These are phyloP conservation scores for Phytophthora hybrid DNA, from an alignment of 352 stramenopile genomes.

Conservation along the genomic window DNA sequence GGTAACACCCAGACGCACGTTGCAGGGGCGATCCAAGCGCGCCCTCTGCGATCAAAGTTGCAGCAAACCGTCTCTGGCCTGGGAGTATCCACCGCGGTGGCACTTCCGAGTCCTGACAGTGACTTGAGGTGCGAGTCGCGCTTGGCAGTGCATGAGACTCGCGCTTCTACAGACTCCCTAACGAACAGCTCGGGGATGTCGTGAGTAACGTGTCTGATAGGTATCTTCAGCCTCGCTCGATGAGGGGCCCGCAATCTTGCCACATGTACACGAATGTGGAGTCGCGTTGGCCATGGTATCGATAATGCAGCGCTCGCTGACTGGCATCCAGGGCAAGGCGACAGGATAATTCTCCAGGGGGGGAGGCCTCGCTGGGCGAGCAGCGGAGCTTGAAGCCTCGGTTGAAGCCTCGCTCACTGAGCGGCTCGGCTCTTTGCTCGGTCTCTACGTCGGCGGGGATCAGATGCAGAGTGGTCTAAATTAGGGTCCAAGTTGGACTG, in stretches of 20 bases:
- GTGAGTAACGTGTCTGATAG: conserved; percentile 10
- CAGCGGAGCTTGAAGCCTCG: not conserved
- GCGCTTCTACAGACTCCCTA: not conserved
- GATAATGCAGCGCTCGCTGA: conserved; percentile 8
- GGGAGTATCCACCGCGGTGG: conserved; percentile 1
- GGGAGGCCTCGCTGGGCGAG: too few species aligned
- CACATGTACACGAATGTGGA: not conserved
- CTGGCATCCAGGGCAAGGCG: conserved; percentile 16
- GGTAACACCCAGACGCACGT: conserved; percentile 31
- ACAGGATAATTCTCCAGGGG: not conserved
- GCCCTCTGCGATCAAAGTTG: conserved; percentile 9
- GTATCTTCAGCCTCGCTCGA: conserved; percentile 1
- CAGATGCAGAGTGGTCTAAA: not conserved
- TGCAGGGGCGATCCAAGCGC: conserved; percentile 22
- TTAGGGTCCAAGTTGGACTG: too few species aligned
- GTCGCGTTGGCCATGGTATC: too few species aligned
- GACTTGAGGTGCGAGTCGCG: conserved; percentile 6
- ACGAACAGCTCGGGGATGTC: not conserved
- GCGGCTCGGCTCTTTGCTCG: not conserved
- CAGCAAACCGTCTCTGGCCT: conserved; percentile 12
- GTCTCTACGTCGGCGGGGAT: not conserved
- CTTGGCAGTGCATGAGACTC: not conserved
- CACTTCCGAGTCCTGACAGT: too few species aligned
- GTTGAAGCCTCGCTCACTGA: not conserved
- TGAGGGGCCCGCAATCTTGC: too few species aligned